These are phyloP conservation scores for Mucor sp. DNA, from an alignment of 371 early-diverging fungal genomes.

Conservation along the genomic window DNA sequence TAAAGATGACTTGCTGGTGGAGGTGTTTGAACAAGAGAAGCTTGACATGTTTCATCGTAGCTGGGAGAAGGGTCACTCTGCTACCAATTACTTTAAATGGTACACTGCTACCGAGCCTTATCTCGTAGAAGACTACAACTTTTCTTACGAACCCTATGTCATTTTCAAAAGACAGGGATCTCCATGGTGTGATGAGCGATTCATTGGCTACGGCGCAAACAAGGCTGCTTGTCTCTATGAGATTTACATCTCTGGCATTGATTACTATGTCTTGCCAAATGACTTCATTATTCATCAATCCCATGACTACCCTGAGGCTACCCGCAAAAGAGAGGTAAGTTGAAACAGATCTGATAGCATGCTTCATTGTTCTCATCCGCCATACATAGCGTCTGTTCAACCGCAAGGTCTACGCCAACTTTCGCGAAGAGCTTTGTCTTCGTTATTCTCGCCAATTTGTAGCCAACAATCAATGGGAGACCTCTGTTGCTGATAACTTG, in stretches of 20 bases:
- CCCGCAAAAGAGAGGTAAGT: conserved; percentile 63
- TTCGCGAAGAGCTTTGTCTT: conserved; percentile 67
- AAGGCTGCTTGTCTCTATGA: conserved; percentile 76
- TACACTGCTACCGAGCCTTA: conserved; percentile 50
- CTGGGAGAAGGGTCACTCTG: conserved; percentile 64
- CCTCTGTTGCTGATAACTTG: conserved; percentile 51
- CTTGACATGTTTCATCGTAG: conserved; percentile 65
- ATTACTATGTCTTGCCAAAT: conserved; percentile 64
- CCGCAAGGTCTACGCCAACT: conserved; percentile 60
- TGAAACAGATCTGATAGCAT: background rate
- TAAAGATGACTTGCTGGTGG: conserved; percentile 45
- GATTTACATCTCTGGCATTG: conserved; percentile 66
- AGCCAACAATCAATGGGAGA: conserved; percentile 50
- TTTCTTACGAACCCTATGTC: conserved; percentile 70
- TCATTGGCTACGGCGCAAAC: conserved; percentile 75
- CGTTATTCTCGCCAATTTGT: conserved; percentile 61
- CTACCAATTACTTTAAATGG: conserved; percentile 64
- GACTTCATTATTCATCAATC: conserved; percentile 73
- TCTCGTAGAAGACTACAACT: conserved; percentile 58
- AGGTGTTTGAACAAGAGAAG: conserved; percentile 42
- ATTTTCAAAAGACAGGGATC: conserved; percentile 59
- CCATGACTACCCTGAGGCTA: conserved; percentile 59
- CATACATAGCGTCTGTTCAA: conserved; percentile 60
- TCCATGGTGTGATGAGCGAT: conserved; percentile 76
- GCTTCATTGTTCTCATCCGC: background rate